A percentile compares a stretch with the other conserved stretches of the same genome.
phyloP scores from a whole-genome alignment of 2,329 filamentous ascomycete species.

The Stagonosporopsis rhizophila region DNA sequence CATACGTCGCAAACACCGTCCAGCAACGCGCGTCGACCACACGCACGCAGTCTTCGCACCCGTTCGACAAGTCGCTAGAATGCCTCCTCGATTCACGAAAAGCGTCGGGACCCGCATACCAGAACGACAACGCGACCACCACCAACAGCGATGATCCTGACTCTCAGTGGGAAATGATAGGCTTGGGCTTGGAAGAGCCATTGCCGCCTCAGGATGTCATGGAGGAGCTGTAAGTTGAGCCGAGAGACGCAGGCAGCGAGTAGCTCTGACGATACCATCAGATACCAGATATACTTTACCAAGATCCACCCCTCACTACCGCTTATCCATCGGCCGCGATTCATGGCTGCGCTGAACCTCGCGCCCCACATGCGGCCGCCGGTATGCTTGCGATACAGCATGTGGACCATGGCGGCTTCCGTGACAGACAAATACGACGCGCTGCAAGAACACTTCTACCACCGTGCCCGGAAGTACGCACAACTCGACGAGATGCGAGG shows the following conservation, averaged over 20 bases:
- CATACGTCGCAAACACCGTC: conserved; percentile 43
- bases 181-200: conserved; percentile 80
- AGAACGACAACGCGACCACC: conserved; percentile 24
- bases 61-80: conserved; percentile 11
- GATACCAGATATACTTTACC: conserved; percentile 85
- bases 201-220: conserved; percentile 80
- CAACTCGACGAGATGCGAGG: conserved; percentile 91
- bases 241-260: background rate
- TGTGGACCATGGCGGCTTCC: conserved; percentile 93
- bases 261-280: conserved; percentile 46
- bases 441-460: conserved; percentile 88
- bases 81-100: conserved; percentile 23
- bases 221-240: conserved; percentile 75
- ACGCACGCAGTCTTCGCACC: conserved; percentile 23
- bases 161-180: conserved; percentile 86
- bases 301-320: conserved; percentile 86
- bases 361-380: conserved; percentile 86
- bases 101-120: conserved; percentile 28
- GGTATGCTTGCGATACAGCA: conserved; percentile 87
- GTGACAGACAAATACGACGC: conserved; percentile 80
- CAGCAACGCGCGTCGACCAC: conserved; percentile 33
- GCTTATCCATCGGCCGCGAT: conserved; percentile 88
- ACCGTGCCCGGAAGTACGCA: conserved; percentile 85
- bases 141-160: conserved; percentile 30
- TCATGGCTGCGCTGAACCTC: conserved; percentile 86